These are phyloP conservation scores for Ogataea pilisensis DNA, from an alignment of 805 yeast species.

Conservation along the genomic window DNA sequence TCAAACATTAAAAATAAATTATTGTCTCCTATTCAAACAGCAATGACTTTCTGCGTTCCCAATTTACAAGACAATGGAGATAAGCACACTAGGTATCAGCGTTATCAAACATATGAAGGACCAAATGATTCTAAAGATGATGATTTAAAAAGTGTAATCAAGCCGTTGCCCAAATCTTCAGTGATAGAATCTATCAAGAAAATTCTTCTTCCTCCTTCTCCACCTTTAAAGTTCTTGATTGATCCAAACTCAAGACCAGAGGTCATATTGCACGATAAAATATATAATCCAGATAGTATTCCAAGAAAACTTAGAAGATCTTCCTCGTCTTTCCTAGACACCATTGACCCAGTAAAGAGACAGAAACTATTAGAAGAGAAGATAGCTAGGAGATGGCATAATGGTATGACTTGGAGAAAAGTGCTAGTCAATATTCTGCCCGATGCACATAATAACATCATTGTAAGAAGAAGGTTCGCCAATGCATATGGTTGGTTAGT, in stretches of 20 bases:
- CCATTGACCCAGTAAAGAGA: constrained; percentile 33
- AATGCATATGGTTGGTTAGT: constrained; percentile 97
- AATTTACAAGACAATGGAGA: constrained; percentile 17
- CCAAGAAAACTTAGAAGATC: constrained; percentile 27
- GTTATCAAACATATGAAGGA: constrained; percentile 28
- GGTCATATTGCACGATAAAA: constrained; percentile 76
- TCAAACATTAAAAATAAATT: constrained; percentile 20
- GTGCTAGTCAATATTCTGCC: constrained; percentile 82
- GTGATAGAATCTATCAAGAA: constrained; percentile 75
- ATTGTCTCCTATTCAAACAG: constrained; percentile 41
- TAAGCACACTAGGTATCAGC: constrained; percentile 20
- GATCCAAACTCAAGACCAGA: constrained; percentile 60
- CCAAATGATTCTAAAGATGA: constrained; percentile 8
- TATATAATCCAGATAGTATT: constrained; percentile 61
- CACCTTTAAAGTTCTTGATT: constrained; percentile 59
- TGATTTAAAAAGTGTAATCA: constrained; percentile 12
- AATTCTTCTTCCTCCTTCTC: constrained; percentile 75
- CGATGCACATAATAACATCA: constrained; percentile 92
- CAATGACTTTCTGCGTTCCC: constrained; percentile 41
- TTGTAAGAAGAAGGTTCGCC: constrained; percentile 82
- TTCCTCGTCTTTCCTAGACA: constrained; percentile 22
- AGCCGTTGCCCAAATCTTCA: constrained; percentile 62
- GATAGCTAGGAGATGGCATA: constrained; percentile 87
- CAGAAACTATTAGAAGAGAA: constrained; percentile 60
- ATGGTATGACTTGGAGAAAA: constrained; percentile 82